These are phyloP conservation scores for Lachancea waltii DNA, from an alignment of 805 yeast species.

Conservation along the genomic window DNA sequence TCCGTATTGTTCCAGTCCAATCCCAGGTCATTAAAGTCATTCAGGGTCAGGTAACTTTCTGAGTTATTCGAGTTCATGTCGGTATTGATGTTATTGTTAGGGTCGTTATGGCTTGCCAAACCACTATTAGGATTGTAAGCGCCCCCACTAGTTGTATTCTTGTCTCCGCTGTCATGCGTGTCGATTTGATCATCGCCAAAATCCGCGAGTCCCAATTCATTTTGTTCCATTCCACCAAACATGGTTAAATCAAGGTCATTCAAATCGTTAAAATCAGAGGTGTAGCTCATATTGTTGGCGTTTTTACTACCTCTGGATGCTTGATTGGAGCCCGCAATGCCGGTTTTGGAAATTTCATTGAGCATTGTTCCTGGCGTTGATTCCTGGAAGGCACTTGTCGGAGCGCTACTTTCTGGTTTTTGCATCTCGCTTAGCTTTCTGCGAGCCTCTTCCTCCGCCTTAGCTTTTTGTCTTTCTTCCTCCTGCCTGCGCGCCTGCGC, in stretches of 20 bases:
- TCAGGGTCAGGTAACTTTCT: constrained; percentile 32
- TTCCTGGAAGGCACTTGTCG: constrained; percentile 1
- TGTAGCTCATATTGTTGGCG: not conserved
- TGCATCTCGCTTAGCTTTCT: constrained; percentile 2
- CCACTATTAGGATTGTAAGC: constrained; percentile 1
- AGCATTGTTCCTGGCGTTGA: constrained; percentile 8
- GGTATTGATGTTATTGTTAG: constrained; percentile 4
- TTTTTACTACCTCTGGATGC: not conserved
- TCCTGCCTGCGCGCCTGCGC: constrained; percentile 29
- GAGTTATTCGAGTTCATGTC: constrained; percentile 6
- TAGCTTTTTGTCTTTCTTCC: constrained; percentile 20
- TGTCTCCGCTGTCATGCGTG: constrained; percentile 5
- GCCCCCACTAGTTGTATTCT: constrained; percentile 5
- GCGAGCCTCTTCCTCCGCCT: constrained; percentile 5
- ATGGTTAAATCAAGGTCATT: constrained; percentile 29
- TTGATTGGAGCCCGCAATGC: not conserved
- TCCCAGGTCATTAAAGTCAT: constrained; percentile 32
- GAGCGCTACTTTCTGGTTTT: not conserved
- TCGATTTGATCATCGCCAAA: constrained; percentile 12
- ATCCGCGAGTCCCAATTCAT: constrained; percentile 24
- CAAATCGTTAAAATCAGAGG: constrained; percentile 17
- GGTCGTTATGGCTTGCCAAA: constrained; percentile 5
- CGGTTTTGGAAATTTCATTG: constrained; percentile 5
- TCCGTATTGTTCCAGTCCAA: constrained; percentile 30
- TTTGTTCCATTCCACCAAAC: constrained; percentile 29